phyloP scores from a whole-genome alignment of 768 basidiomycete species.

The Mycena galopus region DNA sequence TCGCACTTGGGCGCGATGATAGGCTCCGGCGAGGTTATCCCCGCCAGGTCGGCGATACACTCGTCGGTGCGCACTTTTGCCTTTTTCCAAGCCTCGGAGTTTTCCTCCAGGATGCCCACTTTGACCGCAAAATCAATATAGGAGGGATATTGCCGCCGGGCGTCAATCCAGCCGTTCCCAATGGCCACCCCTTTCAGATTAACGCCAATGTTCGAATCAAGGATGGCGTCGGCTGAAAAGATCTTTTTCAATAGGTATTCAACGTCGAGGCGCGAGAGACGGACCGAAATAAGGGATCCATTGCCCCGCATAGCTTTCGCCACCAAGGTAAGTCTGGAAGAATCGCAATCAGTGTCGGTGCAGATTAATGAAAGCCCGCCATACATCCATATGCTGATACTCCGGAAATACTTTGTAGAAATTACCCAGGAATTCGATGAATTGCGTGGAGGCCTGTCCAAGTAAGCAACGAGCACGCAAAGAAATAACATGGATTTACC shows the following conservation, averaged over 20 bases:
- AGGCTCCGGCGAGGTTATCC: conserved; percentile 64
- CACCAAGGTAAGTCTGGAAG: conserved; percentile 90
- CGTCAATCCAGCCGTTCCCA: conserved; percentile 99
- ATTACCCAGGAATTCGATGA: conserved; percentile 87
- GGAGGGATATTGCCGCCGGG: conserved; percentile 87
- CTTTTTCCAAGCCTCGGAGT: conserved; percentile 72
- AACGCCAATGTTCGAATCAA: conserved; percentile 69
- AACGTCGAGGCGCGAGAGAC: conserved; percentile 29
- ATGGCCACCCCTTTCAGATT: conserved; percentile 88
- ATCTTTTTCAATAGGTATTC: conserved; percentile 9
- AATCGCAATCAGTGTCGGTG: neutral
- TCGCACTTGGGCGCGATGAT: conserved; percentile 73
- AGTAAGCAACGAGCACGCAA: neutral
- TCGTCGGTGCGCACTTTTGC: conserved; percentile 68
- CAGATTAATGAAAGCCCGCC: conserved; percentile 45
- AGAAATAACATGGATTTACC: conserved; percentile 47
- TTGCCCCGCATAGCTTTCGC: conserved; percentile 97
- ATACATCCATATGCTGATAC: conserved; percentile 82
- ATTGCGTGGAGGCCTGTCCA: conserved; percentile 76
- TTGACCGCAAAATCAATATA: conserved; percentile 90
- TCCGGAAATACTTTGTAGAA: conserved; percentile 96
- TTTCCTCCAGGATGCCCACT: conserved; percentile 80
- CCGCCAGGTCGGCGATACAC: conserved; percentile 66
- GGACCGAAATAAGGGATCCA: conserved; percentile 96
- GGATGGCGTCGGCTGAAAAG: conserved; percentile 77